phyloP scores from a whole-genome alignment of 2,329 filamentous ascomycete species.

The Achaetomium macrosporum region DNA sequence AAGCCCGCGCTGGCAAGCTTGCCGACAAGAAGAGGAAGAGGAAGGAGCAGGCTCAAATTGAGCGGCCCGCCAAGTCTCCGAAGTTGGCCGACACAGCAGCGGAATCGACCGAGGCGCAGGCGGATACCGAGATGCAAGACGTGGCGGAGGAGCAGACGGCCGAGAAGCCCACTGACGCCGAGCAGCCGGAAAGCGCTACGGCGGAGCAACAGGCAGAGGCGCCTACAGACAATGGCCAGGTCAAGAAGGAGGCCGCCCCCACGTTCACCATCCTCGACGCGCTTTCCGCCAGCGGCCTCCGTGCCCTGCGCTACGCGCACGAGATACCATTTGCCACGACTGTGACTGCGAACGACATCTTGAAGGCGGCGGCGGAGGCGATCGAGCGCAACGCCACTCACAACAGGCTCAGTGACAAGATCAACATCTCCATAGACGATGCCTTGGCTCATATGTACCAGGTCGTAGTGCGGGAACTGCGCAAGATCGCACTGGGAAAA shows the following conservation, averaged over 20 bases:
- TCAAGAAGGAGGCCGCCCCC: conserved; percentile 29
- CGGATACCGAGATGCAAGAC: conserved; percentile 15
- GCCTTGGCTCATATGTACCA: conserved; percentile 90
- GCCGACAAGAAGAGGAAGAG: conserved; percentile 38
- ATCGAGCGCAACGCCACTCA: conserved; percentile 82
- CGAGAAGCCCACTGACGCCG: conserved; percentile 8
- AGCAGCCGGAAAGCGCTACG: conserved; percentile 11
- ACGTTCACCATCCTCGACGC: conserved; percentile 87
- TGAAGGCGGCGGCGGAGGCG: conserved; percentile 66
- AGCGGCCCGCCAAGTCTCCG: conserved; percentile 27
- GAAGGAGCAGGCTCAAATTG: conserved; percentile 39
- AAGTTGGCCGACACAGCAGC: conserved; percentile 16
- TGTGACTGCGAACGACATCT: conserved; percentile 86
- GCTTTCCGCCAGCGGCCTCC: conserved; percentile 85
- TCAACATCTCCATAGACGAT: conserved; percentile 71
- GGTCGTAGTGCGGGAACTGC: conserved; percentile 50
- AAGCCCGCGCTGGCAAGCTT: conserved; percentile 49
- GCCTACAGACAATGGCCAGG: conserved; percentile 2
- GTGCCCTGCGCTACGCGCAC: conserved; percentile 83
- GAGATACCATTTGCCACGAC: conserved; percentile 81
- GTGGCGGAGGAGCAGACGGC: conserved; percentile 9
- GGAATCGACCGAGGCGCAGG: conserved; percentile 20
- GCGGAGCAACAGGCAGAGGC: neutral
- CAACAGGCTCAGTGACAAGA: conserved; percentile 67
- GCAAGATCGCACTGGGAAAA: conserved; percentile 32